A percentile compares a stretch with the other conserved stretches of the same genome.
Conservation (phyloP, 208 protist species). For the Acanthamoeba castellanii region DNA sequence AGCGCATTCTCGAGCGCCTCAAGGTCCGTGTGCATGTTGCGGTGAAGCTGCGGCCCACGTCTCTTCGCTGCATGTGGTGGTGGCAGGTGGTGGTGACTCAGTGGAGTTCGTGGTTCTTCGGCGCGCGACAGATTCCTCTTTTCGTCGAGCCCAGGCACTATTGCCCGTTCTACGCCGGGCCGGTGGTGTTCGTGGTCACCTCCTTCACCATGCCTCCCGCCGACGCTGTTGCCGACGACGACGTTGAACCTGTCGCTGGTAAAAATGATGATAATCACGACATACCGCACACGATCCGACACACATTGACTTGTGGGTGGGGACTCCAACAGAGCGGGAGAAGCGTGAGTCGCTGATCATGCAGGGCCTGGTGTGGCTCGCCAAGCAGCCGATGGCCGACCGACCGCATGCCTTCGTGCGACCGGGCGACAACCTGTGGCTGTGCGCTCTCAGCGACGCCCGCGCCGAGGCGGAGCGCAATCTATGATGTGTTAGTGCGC, state of each 20-base stretch:
- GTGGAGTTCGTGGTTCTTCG: too few species aligned
- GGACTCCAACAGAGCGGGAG: background rate
- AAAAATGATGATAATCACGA: background rate
- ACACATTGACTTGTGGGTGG: background rate
- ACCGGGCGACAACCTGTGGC: background rate
- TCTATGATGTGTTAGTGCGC: too few species aligned
- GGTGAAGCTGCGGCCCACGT: too few species aligned
- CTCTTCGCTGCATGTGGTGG: too few species aligned
- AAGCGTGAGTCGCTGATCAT: background rate
- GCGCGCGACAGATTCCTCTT: too few species aligned
- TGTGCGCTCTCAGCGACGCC: background rate
- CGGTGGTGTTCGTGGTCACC: background rate
- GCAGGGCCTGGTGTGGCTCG: background rate
- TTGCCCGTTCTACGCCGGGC: background rate
- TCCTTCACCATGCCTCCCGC: constrained; percentile 9
- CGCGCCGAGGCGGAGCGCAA: background rate
- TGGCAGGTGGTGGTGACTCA: too few species aligned
- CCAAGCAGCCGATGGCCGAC: background rate
- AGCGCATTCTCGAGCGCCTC: too few species aligned
- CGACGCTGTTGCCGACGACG: background rate
- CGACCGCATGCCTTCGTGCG: background rate
- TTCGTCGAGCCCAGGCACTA: background rate
- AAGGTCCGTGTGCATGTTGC: too few species aligned
- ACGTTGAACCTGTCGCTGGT: background rate
- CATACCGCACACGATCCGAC: background rate